These are phyloP conservation scores for Mycena sanguinolenta DNA, from an alignment of 768 basidiomycete species.

Conservation along the genomic window DNA sequence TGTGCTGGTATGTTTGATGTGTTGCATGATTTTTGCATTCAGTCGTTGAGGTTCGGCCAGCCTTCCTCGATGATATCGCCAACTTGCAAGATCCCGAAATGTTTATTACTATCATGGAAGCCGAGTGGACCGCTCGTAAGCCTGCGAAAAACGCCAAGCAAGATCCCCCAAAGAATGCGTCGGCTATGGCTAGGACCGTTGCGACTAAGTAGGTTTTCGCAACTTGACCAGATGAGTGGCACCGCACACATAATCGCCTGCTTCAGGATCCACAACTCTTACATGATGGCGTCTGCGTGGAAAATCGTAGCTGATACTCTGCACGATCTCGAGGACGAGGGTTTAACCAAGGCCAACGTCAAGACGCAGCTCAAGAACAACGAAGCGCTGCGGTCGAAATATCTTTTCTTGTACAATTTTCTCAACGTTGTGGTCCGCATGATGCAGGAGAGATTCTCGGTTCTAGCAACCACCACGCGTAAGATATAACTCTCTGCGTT, in stretches of 20 bases:
- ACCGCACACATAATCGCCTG: conserved; percentile 12
- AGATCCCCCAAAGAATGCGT: conserved; percentile 54
- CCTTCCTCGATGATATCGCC: conserved; percentile 77
- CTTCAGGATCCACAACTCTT: conserved; percentile 82
- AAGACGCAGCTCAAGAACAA: conserved; percentile 68
- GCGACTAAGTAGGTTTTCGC: conserved; percentile 64
- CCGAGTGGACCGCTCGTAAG: conserved; percentile 68
- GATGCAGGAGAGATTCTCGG: conserved; percentile 74
- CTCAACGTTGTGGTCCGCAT: conserved; percentile 71
- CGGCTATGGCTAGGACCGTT: conserved; percentile 68
- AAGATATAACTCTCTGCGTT: conserved; percentile 43
- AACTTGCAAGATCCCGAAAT: conserved; percentile 75
- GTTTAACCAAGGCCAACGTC: conserved; percentile 66
- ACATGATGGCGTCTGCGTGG: conserved; percentile 89
- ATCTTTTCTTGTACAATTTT: conserved; percentile 75
- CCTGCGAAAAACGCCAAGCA: conserved; percentile 48
- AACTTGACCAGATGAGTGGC: conserved; percentile 7
- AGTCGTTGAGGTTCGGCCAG: conserved; percentile 46
- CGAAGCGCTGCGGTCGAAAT: conserved; percentile 64
- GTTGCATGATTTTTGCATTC: conserved; percentile 2
- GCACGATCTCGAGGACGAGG: conserved; percentile 65
- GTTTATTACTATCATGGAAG: conserved; percentile 69
- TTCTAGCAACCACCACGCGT: conserved; percentile 81
- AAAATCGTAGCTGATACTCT: conserved; percentile 75
- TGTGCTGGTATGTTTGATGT: conserved; percentile 66